Evolutionary conservation across 2,329 filamentous ascomycete genomes (phyloP).

Genomic region (Ophiostoma sp.): DNA sequence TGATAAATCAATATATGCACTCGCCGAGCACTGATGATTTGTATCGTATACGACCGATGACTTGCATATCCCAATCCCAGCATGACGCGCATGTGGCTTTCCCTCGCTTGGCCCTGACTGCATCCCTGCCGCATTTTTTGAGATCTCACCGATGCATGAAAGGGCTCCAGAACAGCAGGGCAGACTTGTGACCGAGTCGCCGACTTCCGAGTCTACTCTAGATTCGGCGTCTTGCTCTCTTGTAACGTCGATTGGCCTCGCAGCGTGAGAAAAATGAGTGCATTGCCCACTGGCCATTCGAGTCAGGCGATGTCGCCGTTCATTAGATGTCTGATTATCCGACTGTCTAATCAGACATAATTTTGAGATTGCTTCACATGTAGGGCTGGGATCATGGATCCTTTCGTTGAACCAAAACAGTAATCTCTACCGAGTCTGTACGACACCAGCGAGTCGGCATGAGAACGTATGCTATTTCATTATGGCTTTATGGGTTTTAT

Average conservation of each 20-base stretch:
- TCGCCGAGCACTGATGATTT: background rate
- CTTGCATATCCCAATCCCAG: slow-evolving; percentile 2
- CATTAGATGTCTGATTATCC: background rate
- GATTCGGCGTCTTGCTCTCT: background rate
- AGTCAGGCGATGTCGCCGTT: background rate
- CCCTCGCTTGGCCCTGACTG: background rate
- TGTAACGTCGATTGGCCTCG: too few relatives aligned
- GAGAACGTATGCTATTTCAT: background rate
- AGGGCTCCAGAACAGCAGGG: background rate
- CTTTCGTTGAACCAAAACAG: slow-evolving; percentile 6
- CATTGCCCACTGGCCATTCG: too few relatives aligned
- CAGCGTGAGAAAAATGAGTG: too few relatives aligned
- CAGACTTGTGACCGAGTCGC: background rate
- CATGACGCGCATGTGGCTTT: slow-evolving; percentile 7
- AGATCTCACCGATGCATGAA: background rate
- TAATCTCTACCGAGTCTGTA: slow-evolving; percentile 19
- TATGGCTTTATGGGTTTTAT: too few relatives aligned
- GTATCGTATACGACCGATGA: background rate
- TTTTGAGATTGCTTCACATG: background rate
- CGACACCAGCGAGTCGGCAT: slow-evolving; percentile 1
- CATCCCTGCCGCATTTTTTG: background rate
- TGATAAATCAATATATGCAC: background rate
- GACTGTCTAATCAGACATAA: background rate
- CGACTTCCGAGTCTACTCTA: background rate
- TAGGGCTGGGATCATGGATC: slow-evolving; percentile 4